Conservation (phyloP, 441 rosid species). For the Erysimum cheiri region DNA sequence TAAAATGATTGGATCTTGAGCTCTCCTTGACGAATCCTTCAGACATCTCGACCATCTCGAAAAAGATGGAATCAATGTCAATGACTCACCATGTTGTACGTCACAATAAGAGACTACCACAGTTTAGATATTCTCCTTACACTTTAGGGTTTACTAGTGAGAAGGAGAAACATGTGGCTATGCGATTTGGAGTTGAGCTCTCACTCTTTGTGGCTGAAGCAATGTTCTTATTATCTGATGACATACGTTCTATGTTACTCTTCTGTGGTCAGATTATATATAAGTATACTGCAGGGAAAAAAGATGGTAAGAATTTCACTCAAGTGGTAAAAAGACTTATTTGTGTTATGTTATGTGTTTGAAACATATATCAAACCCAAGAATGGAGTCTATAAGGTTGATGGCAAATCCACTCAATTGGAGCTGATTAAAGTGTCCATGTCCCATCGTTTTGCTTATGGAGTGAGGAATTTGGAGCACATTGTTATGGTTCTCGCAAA, state of each 20-base stretch:
- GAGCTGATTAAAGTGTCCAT: no score
- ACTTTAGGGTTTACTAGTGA: not conserved
- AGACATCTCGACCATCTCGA: not conserved
- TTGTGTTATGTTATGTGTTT: not conserved
- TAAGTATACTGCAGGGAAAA: not conserved
- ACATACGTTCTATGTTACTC: not conserved
- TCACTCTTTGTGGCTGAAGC: not conserved
- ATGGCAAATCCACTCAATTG: no score
- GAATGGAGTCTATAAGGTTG: not conserved
- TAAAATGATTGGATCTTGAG: not conserved
- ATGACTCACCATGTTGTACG: not conserved
- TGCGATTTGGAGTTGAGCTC: not conserved
- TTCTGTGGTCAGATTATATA: not conserved
- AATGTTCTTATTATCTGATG: not conserved
- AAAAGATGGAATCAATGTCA: not conserved
- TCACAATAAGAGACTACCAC: not conserved
- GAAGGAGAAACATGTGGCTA: no score
- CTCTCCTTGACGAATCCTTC: not conserved
- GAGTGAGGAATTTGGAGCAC: not conserved
- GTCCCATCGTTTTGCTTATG: no score
- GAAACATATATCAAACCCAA: not conserved
- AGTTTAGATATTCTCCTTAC: slow-evolving; percentile 6
- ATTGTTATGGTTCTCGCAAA: not conserved
- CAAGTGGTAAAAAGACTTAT: not conserved
- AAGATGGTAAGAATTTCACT: not conserved